Evolutionary conservation across 148 eudicot species (phyloP).

Genomic region (Diospyros lotus): DNA sequence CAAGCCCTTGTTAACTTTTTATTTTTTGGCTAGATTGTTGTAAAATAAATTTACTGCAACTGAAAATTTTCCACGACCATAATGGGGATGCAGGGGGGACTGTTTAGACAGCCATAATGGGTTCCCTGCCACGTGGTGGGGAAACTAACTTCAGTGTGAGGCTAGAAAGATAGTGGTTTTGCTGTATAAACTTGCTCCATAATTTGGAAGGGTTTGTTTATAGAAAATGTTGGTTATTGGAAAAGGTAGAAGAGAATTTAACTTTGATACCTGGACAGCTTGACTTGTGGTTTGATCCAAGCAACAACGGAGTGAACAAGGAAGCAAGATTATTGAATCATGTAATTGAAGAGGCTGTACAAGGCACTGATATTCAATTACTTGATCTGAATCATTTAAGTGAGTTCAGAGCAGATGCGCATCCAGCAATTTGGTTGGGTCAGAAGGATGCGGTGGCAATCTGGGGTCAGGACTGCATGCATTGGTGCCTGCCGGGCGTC

Average conservation of each 20-base stretch:
- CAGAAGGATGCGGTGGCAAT: constrained; percentile 88
- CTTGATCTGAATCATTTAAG: constrained; percentile 80
- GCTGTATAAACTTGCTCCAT: neutral
- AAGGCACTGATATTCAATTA: constrained; percentile 46
- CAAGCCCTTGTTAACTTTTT: too few relatives aligned
- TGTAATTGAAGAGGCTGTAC: constrained; percentile 51
- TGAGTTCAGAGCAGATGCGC: constrained; percentile 94
- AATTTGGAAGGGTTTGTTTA: neutral
- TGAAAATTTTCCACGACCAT: too few relatives aligned
- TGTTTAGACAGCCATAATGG: too few relatives aligned
- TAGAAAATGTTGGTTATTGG: neutral
- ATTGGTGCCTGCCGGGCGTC: constrained; percentile 96
- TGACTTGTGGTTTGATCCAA: constrained; percentile 91
- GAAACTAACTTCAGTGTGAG: too few relatives aligned
- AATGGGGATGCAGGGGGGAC: too few relatives aligned
- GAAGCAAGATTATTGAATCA: constrained; percentile 73
- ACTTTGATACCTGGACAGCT: constrained; percentile 50
- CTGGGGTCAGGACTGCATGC: constrained; percentile 99
- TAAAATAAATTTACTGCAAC: too few relatives aligned
- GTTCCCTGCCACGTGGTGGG: too few relatives aligned
- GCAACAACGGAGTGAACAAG: constrained; percentile 86
- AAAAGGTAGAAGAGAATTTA: neutral
- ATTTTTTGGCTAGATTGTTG: too few relatives aligned
- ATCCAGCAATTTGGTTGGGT: constrained; percentile 93
- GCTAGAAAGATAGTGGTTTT: too few relatives aligned